These are phyloP conservation scores for Lasiodiplodia sp. DNA, from an alignment of 2,329 filamentous ascomycete species.

Conservation along the genomic window DNA sequence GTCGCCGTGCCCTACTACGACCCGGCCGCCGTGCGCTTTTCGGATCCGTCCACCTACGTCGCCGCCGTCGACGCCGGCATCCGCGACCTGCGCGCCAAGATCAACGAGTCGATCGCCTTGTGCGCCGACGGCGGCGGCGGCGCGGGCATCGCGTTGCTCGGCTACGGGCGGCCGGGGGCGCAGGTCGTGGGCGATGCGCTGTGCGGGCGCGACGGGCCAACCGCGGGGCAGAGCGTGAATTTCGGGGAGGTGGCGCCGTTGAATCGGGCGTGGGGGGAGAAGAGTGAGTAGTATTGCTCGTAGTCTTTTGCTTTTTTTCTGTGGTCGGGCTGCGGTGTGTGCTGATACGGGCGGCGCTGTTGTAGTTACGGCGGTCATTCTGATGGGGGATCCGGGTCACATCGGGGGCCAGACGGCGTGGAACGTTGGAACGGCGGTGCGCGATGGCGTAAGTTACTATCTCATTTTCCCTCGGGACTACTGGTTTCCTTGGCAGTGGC, in stretches of 20 bases:
- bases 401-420: not conserved
- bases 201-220: not conserved
- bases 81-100: not conserved
- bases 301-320: not conserved
- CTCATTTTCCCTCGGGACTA: not conserved
- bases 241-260: not conserved
- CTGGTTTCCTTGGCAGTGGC: not conserved
- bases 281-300: not conserved
- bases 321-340: not conserved
- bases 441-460: not conserved
- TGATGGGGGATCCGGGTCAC: slow-evolving; percentile 9
- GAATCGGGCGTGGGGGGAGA: not conserved
- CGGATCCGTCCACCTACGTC: not conserved
- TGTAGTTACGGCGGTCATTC: not conserved
- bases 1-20: not conserved
- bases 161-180: not conserved
- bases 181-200: slow-evolving; percentile 4
- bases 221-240: not conserved
- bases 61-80: not conserved
- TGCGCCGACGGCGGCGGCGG: not conserved
- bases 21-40: not conserved
- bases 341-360: not conserved
- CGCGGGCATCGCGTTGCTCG: not conserved
- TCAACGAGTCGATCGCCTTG: not conserved
- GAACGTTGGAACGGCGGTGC: slow-evolving; percentile 1